Percentiles rank a stretch among this genome's conserved stretches.
phyloP scores from a whole-genome alignment of 345 rosid genomes.

The Psidium friedrichsthalianum region DNA sequence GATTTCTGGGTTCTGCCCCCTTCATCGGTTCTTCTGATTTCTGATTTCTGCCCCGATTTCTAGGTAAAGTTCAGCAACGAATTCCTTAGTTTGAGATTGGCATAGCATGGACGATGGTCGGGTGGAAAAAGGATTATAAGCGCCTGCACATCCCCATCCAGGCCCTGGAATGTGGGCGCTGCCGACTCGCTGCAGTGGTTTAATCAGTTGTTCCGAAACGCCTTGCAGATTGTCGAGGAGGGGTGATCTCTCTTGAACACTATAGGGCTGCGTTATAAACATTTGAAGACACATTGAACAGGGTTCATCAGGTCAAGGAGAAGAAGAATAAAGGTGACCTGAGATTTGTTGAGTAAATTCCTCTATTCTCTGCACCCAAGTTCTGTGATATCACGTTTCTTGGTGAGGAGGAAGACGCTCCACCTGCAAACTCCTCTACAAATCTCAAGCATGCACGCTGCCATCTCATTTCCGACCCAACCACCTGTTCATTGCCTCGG shows the following conservation, averaged over 20 bases:
- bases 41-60: no score
- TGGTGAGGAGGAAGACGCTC: neutral
- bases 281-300: constrained; percentile 36
- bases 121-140: constrained; percentile 49
- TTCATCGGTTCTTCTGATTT: no score
- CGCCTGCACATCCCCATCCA: constrained; percentile 23
- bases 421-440: neutral
- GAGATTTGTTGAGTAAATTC: no score
- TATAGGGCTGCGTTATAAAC: constrained; percentile 47
- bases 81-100: no score
- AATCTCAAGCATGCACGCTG: neutral
- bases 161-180: constrained; percentile 4
- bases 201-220: constrained; percentile 39
- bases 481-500: neutral
- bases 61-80: no score
- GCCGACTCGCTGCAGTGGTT: constrained; percentile 34
- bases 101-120: no score
- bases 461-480: neutral
- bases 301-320: constrained; percentile 39
- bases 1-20: no score
- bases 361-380: no score
- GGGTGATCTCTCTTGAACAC: constrained; percentile 48
- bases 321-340: neutral
- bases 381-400: neutral
- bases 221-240: constrained; percentile 66